phyloP scores from a whole-genome alignment of 495 filamentous ascomycete genomes.

The Trichoderma erinaceum region DNA sequence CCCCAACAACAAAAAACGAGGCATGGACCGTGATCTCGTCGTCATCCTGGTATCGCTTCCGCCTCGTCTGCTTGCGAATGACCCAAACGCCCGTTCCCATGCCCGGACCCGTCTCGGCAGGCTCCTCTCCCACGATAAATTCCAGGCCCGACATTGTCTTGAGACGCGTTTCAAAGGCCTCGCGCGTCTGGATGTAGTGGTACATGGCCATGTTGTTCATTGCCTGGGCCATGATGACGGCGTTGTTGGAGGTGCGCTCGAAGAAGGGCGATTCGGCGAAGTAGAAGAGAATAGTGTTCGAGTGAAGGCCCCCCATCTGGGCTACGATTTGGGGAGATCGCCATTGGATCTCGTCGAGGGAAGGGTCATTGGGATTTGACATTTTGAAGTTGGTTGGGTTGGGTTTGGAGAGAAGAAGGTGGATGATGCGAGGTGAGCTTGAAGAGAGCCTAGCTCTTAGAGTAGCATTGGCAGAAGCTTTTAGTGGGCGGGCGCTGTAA shows the following conservation, averaged over 20 bases:
- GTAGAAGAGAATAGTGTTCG: conserved; percentile 75
- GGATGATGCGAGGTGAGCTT: background rate
- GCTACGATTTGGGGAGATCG: conserved; percentile 53
- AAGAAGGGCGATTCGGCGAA: conserved; percentile 88
- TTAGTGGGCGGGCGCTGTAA: conserved; percentile 1
- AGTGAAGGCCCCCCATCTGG: conserved; percentile 53
- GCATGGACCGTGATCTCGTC: conserved; percentile 66
- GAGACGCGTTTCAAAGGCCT: conserved; percentile 71
- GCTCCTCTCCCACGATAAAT: conserved; percentile 73
- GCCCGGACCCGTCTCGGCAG: conserved; percentile 56
- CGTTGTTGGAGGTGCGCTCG: conserved; percentile 84
- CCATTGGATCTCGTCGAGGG: conserved; percentile 77
- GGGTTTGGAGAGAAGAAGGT: conserved; percentile 1
- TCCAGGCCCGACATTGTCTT: conserved; percentile 76
- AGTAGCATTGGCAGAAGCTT: conserved; percentile 13
- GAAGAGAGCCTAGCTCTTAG: conserved; percentile 5
- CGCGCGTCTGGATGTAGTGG: conserved; percentile 56
- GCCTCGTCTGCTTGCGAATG: conserved; percentile 79
- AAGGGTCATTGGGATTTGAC: conserved; percentile 43
- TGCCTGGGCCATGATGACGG: conserved; percentile 67
- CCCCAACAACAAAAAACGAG: conserved; percentile 79
- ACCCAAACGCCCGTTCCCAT: conserved; percentile 78
- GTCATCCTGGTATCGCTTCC: conserved; percentile 49
- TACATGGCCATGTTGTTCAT: conserved; percentile 59
- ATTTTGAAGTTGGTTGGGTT: conserved; percentile 20